Percentiles rank a stretch among this genome's conserved stretches.
Evolutionary conservation across 2,329 filamentous ascomycete species (phyloP).

Genomic region (Aspergillus fumigatiaffinis): DNA sequence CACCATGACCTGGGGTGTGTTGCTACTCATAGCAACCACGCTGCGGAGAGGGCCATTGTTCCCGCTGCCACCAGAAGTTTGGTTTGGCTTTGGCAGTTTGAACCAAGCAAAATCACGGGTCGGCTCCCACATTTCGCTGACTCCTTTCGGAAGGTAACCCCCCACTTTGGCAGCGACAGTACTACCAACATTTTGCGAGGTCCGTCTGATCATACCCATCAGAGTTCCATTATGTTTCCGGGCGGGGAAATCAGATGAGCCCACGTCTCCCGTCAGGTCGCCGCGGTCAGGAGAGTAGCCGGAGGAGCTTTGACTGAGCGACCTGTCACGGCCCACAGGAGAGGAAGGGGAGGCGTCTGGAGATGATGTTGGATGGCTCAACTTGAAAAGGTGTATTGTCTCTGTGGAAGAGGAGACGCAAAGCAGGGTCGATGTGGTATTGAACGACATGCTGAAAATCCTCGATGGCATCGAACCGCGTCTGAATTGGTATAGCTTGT

Average conservation of each 20-base stretch:
- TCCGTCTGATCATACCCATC: slow-evolving; percentile 85
- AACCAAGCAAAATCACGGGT: slow-evolving; percentile 94
- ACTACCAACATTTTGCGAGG: slow-evolving; percentile 88
- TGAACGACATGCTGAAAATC: slow-evolving; percentile 99
- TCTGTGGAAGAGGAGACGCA: slow-evolving; percentile 96
- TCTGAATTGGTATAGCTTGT: slow-evolving; percentile 94
- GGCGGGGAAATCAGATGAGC: slow-evolving; percentile 31
- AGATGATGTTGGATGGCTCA: slow-evolving; percentile 46
- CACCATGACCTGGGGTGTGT: slow-evolving; percentile 93
- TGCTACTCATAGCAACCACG: slow-evolving; percentile 96
- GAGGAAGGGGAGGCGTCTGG: slow-evolving; percentile 26
- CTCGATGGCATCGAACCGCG: slow-evolving; percentile 91
- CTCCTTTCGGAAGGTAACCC: slow-evolving; percentile 85
- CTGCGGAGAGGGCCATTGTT: slow-evolving; percentile 64
- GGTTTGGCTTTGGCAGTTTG: slow-evolving; percentile 68
- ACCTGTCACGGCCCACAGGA: slow-evolving; percentile 21
- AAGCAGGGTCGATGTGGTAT: slow-evolving; percentile 84
- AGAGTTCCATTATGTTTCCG: slow-evolving; percentile 68
- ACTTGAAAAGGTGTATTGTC: slow-evolving; percentile 92
- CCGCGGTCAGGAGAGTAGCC: slow-evolving; percentile 29
- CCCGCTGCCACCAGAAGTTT: slow-evolving; percentile 33
- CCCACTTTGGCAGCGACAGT: slow-evolving; percentile 85
- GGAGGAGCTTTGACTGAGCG: slow-evolving; percentile 23
- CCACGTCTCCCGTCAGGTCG: slow-evolving; percentile 26
- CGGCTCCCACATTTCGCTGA: slow-evolving; percentile 98